These are phyloP conservation scores for Stygiomarasmius scandens DNA, from an alignment of 1,284 basidiomycete species.

Conservation along the genomic window DNA sequence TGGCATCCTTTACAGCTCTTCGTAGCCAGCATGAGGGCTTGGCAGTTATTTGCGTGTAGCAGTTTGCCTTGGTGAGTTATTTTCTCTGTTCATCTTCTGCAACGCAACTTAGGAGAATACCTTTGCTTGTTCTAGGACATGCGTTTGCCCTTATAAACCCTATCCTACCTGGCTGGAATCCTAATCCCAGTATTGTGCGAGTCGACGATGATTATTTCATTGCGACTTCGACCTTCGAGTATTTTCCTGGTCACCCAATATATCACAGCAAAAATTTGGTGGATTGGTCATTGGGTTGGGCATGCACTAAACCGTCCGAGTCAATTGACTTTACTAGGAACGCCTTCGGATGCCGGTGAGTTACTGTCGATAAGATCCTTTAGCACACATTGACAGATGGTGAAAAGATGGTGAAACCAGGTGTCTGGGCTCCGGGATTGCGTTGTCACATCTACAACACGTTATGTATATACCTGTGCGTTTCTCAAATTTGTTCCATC, in stretches of 20 bases:
- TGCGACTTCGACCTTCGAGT: conserved; percentile 41
- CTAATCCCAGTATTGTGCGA: conserved; percentile 39
- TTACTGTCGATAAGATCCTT: background rate
- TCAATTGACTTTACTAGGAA: conserved; percentile 32
- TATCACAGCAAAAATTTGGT: conserved; percentile 41
- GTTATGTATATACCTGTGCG: conserved; percentile 41
- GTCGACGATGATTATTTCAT: conserved; percentile 41
- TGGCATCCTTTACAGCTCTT: no score
- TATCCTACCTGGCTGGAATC: conserved; percentile 42
- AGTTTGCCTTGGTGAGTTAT: no score
- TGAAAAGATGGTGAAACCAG: conserved; percentile 15
- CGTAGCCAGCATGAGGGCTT: no score
- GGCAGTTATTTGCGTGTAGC: no score
- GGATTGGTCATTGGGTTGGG: conserved; percentile 38
- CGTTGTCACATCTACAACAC: conserved; percentile 34
- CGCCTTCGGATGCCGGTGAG: conserved; percentile 32
- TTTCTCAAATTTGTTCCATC: background rate
- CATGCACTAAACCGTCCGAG: conserved; percentile 34
- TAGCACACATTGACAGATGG: background rate
- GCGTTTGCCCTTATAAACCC: conserved; percentile 31
- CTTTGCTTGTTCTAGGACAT: background rate
- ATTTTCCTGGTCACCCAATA: conserved; percentile 42
- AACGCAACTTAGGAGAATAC: no score
- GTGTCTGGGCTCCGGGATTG: conserved; percentile 35
- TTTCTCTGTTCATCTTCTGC: no score